phyloP scores from a whole-genome alignment of 164 flowering plant species.

The Vitis amurensis region DNA sequence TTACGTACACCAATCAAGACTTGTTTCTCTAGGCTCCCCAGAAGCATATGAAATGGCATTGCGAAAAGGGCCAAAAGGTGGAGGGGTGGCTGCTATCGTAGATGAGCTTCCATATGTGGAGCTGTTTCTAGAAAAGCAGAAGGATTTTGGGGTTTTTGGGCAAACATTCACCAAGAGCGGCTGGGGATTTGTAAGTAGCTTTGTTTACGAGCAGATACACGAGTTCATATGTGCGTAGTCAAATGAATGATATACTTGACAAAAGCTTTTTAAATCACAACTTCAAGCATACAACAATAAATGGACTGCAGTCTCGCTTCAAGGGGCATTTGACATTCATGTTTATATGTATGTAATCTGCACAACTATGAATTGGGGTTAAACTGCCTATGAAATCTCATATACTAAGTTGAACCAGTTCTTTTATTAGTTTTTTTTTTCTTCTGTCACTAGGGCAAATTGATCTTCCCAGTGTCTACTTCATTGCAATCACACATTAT shows the following conservation, averaged over 20 bases:
- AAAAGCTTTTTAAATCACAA: not conserved
- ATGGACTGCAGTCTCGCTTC: not conserved
- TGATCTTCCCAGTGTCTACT: no score
- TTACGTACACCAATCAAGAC: slow-evolving; percentile 45
- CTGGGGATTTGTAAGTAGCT: slow-evolving; percentile 88
- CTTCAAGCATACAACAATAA: not conserved
- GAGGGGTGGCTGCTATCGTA: slow-evolving; percentile 78
- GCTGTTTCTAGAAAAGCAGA: slow-evolving; percentile 47
- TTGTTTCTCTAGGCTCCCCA: slow-evolving; percentile 42
- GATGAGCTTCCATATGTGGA: slow-evolving; percentile 84
- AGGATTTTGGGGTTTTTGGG: slow-evolving; percentile 62
- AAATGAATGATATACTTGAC: not conserved
- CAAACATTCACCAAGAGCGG: slow-evolving; percentile 67
- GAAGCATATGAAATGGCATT: slow-evolving; percentile 65
- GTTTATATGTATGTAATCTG: not conserved
- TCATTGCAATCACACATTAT: no score
- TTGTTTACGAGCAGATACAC: not conserved
- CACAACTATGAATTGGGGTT: not conserved
- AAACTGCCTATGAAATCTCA: not conserved
- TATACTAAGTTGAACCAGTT: no score
- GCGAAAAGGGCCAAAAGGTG: slow-evolving; percentile 47
- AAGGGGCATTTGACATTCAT: not conserved
- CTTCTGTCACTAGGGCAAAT: no score
- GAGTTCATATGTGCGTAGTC: not conserved
- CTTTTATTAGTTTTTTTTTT: no score